Conservation (phyloP, 2,329 filamentous ascomycete genomes). For the Eurotiales sp. region DNA sequence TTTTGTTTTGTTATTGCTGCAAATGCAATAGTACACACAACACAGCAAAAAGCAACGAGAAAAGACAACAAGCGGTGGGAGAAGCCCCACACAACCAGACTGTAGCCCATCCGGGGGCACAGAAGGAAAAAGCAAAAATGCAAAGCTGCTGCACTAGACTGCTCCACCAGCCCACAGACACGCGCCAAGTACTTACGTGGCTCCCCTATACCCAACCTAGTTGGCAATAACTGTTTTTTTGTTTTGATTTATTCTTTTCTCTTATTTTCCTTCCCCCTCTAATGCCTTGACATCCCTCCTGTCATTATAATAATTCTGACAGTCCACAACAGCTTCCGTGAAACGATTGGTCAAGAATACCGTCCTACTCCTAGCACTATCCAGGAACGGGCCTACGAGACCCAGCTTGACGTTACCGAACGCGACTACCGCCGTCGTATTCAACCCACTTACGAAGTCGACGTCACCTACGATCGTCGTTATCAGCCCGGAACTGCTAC, state of each 20-base stretch:
- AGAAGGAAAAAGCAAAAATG: not conserved
- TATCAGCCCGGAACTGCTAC: constrained; percentile 25
- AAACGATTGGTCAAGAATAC: constrained; percentile 45
- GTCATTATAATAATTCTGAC: constrained; percentile 20
- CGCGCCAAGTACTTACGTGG: constrained; percentile 16
- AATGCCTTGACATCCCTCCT: constrained; percentile 7
- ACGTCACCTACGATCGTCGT: constrained; percentile 39
- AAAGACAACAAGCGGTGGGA: constrained; percentile 17
- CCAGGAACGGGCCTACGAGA: constrained; percentile 41
- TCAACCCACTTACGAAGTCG: constrained; percentile 50
- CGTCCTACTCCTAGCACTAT: constrained; percentile 23
- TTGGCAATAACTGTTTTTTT: constrained; percentile 18
- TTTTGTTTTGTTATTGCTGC: constrained; percentile 4
- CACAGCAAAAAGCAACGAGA: constrained; percentile 7
- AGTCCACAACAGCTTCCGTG: constrained; percentile 50
- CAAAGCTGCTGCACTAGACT: constrained; percentile 10
- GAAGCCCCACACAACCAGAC: constrained; percentile 4
- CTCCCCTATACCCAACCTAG: constrained; percentile 11
- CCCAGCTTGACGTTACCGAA: constrained; percentile 51
- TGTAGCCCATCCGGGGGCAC: not conserved
- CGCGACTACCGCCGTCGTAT: constrained; percentile 64
- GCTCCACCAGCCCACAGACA: constrained; percentile 5
- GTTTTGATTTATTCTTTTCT: constrained; percentile 19
- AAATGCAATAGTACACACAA: not conserved
- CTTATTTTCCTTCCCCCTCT: constrained; percentile 17